Evolutionary conservation across 1,284 basidiomycete genomes (phyloP).

Genomic region (Ustilago bromivora): DNA sequence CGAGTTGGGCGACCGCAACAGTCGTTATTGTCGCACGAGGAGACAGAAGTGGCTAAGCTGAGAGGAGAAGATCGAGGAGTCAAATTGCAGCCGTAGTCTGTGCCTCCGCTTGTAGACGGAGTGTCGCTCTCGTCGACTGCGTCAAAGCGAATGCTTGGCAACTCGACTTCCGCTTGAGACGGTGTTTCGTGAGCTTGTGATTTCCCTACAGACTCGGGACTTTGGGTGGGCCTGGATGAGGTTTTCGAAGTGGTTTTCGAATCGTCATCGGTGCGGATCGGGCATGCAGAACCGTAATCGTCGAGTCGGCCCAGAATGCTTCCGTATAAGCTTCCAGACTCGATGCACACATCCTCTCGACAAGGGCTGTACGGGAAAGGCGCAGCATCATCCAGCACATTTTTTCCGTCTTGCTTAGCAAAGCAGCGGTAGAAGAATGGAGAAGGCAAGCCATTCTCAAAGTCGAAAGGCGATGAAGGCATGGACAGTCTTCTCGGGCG

Average conservation of each 20-base stretch:
- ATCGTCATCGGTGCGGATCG: neutral
- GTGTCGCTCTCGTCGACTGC: neutral
- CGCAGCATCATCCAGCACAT: constrained; percentile 19
- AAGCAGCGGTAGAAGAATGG: constrained; percentile 23
- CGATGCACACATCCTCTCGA: constrained; percentile 12
- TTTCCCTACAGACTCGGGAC: no score
- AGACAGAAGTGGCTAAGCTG: neutral
- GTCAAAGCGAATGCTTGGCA: constrained; percentile 12
- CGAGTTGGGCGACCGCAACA: neutral
- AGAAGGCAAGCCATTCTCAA: constrained; percentile 8
- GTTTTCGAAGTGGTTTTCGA: neutral
- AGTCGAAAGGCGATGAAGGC: constrained; percentile 1
- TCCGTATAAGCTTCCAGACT: neutral
- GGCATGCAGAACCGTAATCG: neutral
- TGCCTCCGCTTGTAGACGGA: neutral
- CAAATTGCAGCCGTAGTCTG: neutral
- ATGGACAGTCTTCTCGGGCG: neutral
- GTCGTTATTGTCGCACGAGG: neutral
- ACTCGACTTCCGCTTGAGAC: neutral
- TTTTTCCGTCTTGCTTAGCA: neutral
- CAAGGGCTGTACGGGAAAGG: constrained; percentile 46
- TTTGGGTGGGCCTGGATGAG: neutral
- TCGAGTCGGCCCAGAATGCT: constrained; percentile 2
- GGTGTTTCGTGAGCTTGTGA: neutral
- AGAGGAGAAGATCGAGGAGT: neutral